phyloP scores from a whole-genome alignment of 2,329 filamentous ascomycete genomes.

The Penicillium sp. region DNA sequence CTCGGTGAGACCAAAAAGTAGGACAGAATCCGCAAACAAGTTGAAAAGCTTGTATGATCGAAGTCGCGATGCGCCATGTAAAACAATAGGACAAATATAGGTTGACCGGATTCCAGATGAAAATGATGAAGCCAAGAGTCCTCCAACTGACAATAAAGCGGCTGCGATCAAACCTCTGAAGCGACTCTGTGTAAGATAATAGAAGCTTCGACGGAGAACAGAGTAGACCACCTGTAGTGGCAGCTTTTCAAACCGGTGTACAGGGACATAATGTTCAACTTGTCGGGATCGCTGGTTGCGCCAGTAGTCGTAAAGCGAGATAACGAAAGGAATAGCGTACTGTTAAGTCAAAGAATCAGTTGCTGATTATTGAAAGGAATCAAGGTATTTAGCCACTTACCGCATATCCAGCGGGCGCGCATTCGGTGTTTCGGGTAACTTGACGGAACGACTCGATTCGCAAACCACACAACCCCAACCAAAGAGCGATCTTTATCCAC shows the following conservation, averaged over 20 bases:
- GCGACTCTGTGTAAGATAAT: slow-evolving; percentile 33
- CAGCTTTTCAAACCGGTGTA: slow-evolving; percentile 19
- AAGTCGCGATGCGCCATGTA: slow-evolving; percentile 34
- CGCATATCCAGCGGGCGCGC: slow-evolving; percentile 36
- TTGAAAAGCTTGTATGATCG: slow-evolving; percentile 41
- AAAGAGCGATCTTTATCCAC: slow-evolving; percentile 16
- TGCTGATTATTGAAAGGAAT: background rate
- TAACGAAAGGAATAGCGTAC: slow-evolving; percentile 42
- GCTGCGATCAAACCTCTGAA: slow-evolving; percentile 42
- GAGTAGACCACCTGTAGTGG: slow-evolving; percentile 18
- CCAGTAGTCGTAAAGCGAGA: slow-evolving; percentile 45
- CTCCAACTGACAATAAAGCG: slow-evolving; percentile 39
- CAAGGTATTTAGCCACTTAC: slow-evolving; percentile 26
- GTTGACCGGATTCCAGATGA: slow-evolving; percentile 44
- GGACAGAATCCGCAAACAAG: slow-evolving; percentile 42
- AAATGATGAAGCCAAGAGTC: slow-evolving; percentile 38
- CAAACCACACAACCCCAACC: slow-evolving; percentile 11
- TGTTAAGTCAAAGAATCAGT: slow-evolving; percentile 22
- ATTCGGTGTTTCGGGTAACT: slow-evolving; percentile 45
- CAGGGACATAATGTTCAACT: slow-evolving; percentile 23
- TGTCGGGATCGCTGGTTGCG: slow-evolving; percentile 29
- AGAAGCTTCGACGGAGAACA: slow-evolving; percentile 34
- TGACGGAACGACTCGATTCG: slow-evolving; percentile 39
- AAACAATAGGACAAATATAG: slow-evolving; percentile 50
- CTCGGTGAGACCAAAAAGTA: slow-evolving; percentile 39